Conservation (phyloP, 495 filamentous ascomycete genomes). For the Aspergillus ostianus region DNA sequence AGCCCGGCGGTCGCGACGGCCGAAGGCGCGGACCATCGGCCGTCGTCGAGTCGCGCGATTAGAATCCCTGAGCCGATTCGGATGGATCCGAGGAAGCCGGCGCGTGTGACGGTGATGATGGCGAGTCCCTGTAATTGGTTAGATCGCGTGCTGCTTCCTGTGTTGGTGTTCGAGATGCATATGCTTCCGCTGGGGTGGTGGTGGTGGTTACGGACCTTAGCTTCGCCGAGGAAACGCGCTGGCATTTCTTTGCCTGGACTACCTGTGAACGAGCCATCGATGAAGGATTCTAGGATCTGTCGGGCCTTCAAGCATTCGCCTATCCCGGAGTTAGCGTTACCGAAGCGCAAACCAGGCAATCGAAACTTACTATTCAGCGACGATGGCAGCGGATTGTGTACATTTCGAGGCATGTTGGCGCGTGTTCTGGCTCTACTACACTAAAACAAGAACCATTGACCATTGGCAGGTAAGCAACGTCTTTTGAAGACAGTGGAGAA, state of each 20-base stretch:
- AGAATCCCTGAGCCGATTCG: slow-evolving; percentile 91
- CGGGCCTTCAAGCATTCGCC: slow-evolving; percentile 80
- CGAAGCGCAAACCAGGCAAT: background rate
- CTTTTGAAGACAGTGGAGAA: background rate
- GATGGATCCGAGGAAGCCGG: slow-evolving; percentile 82
- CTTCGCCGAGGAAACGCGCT: slow-evolving; percentile 75
- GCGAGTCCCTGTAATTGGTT: slow-evolving; percentile 66
- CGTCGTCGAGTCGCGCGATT: slow-evolving; percentile 83
- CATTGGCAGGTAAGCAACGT: background rate
- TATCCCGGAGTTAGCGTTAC: slow-evolving; percentile 22
- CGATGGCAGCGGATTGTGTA: slow-evolving; percentile 60
- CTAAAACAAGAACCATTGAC: background rate
- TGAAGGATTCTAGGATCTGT: slow-evolving; percentile 84
- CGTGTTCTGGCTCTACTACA: background rate
- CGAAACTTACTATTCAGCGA: slow-evolving; percentile 50
- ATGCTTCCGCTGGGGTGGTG: background rate
- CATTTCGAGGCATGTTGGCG: slow-evolving; percentile 39
- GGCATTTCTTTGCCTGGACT: slow-evolving; percentile 90
- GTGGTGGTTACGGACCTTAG: slow-evolving; percentile 59
- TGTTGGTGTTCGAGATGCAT: too few relatives aligned
- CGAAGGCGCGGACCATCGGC: slow-evolving; percentile 87
- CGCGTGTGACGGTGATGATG: slow-evolving; percentile 86
- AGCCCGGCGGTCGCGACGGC: slow-evolving; percentile 82
- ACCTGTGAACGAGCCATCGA: slow-evolving; percentile 81
- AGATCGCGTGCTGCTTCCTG: background rate